Conservation (phyloP, 352 stramenopile species). For the Phytopythium montanum region DNA sequence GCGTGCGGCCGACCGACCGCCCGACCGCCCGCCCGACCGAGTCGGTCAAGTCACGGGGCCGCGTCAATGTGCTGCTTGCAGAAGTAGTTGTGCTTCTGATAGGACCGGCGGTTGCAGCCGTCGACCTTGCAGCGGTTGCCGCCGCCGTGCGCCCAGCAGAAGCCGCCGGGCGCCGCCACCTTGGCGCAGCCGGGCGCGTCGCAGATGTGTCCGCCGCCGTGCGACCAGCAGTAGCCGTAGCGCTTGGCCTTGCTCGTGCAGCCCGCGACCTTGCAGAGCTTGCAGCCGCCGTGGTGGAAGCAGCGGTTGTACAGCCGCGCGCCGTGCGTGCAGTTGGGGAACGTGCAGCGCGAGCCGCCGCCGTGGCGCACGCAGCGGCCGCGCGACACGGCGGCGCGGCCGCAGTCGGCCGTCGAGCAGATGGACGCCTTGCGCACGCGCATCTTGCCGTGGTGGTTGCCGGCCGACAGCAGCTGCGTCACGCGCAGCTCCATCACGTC, state of each 20-base stretch:
- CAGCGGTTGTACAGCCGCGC: conserved; percentile 59
- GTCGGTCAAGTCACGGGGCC: conserved; percentile 3
- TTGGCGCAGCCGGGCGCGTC: conserved; percentile 47
- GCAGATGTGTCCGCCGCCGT: conserved; percentile 64
- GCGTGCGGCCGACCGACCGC: background rate
- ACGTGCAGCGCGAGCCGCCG: conserved; percentile 52
- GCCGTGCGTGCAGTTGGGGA: conserved; percentile 52
- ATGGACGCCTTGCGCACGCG: conserved; percentile 57
- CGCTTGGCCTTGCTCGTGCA: conserved; percentile 69
- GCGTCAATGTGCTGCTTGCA: conserved; percentile 57
- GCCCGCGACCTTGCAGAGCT: conserved; percentile 55
- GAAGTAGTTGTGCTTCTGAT: conserved; percentile 66
- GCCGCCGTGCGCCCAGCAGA: conserved; percentile 68
- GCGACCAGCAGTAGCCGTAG: conserved; percentile 71
- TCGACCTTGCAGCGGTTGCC: conserved; percentile 68
- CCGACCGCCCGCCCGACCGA: too few species aligned
- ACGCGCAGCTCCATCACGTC: conserved; percentile 56
- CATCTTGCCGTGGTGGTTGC: conserved; percentile 72
- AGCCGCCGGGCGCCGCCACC: conserved; percentile 56
- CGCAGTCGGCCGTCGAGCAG: conserved; percentile 50
- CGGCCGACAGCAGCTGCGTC: conserved; percentile 43
- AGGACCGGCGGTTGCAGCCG: conserved; percentile 65
- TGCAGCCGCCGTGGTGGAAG: conserved; percentile 65
- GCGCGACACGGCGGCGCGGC: conserved; percentile 45
- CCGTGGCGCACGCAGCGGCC: conserved; percentile 52